These are phyloP conservation scores for Umbelopsis vinacea DNA, from an alignment of 192 early-diverging fungal genomes.

Conservation along the genomic window DNA sequence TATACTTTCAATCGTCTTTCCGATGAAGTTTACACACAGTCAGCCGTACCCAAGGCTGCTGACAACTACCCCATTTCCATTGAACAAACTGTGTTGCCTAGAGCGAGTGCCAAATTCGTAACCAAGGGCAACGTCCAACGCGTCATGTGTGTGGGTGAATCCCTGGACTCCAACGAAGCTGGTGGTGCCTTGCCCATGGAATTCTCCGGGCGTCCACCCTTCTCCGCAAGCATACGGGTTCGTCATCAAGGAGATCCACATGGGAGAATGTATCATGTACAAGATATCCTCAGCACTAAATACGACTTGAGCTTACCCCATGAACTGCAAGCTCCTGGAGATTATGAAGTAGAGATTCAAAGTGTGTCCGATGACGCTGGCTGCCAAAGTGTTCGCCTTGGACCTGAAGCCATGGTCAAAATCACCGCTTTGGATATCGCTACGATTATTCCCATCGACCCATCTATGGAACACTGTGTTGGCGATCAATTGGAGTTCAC, in stretches of 20 bases:
- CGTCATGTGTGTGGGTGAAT: constrained; percentile 44
- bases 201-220: constrained; percentile 42
- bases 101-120: constrained; percentile 38
- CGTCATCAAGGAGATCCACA: constrained; percentile 28
- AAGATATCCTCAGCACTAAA: constrained; percentile 32
- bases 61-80: constrained; percentile 29
- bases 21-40: constrained; percentile 43
- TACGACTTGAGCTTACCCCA: constrained; percentile 29
- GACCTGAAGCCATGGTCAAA: constrained; percentile 7
- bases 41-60: not conserved
- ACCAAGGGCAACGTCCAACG: not conserved
- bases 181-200: constrained; percentile 31
- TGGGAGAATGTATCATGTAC: constrained; percentile 22
- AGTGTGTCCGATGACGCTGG: constrained; percentile 41
- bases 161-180: constrained; percentile 27
- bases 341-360: constrained; percentile 39
- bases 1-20: constrained; percentile 45
- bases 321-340: constrained; percentile 34
- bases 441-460: constrained; percentile 33
- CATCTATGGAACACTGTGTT: constrained; percentile 43
- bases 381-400: constrained; percentile 27
- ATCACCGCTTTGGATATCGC: constrained; percentile 39
- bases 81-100: constrained; percentile 39
- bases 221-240: constrained; percentile 36
- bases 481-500: constrained; percentile 42